phyloP scores from a whole-genome alignment of 768 basidiomycete genomes.

The Candolleomyces aberdarensis region DNA sequence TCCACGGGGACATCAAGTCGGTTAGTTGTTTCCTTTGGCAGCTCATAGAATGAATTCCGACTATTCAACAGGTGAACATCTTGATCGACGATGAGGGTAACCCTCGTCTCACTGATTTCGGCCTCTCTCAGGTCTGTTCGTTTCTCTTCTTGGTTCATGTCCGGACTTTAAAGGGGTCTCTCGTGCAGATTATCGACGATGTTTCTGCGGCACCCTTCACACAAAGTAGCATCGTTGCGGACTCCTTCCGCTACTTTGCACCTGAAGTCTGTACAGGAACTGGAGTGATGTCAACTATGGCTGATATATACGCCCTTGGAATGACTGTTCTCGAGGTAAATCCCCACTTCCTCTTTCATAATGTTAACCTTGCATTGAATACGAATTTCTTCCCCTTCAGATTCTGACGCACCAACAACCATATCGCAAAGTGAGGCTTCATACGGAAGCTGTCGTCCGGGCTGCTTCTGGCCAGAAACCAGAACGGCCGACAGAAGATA shows the following conservation, averaged over 20 bases:
- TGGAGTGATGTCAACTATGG: constrained; percentile 42
- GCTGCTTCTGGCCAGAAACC: constrained; percentile 42
- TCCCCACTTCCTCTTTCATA: not conserved
- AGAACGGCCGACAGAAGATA: constrained; percentile 32
- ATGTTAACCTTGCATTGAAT: not conserved
- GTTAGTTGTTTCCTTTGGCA: constrained; percentile 24
- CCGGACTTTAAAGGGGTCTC: not conserved
- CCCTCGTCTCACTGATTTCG: constrained; percentile 56
- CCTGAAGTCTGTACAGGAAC: constrained; percentile 52
- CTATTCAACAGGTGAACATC: constrained; percentile 40
- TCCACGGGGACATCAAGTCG: constrained; percentile 55
- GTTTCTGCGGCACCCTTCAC: constrained; percentile 56
- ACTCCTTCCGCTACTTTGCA: constrained; percentile 52
- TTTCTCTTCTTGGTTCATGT: not conserved
- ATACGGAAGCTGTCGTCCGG: constrained; percentile 48
- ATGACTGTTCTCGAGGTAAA: constrained; percentile 59
- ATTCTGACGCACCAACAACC: constrained; percentile 53
- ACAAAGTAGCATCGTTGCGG: constrained; percentile 44
- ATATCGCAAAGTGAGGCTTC: constrained; percentile 46
- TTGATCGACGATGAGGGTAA: constrained; percentile 40
- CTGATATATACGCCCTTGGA: constrained; percentile 53
- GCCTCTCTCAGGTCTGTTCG: constrained; percentile 44
- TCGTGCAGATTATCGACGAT: constrained; percentile 49
- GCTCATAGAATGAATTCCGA: not conserved
- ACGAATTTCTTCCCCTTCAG: constrained; percentile 23